phyloP scores from a whole-genome alignment of 805 yeast genomes.

The Saturnispora dispora region DNA sequence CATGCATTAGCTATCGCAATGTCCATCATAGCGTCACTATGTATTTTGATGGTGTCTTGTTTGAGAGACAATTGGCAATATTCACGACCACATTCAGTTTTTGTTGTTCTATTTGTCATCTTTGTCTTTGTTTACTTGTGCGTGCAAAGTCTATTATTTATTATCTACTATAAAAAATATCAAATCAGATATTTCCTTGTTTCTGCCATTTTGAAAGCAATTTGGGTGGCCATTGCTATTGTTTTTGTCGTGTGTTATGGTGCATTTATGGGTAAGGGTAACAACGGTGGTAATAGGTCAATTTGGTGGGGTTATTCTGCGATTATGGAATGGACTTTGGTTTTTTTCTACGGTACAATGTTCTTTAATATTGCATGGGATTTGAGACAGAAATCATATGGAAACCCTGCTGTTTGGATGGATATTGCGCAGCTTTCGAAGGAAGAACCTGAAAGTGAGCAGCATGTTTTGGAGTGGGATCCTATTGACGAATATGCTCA shows the following conservation, averaged over 20 bases:
- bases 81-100: conserved; percentile 49
- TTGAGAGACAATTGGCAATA: conserved; percentile 51
- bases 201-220: conserved; percentile 43
- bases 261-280: conserved; percentile 19
- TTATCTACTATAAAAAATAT: conserved; percentile 19
- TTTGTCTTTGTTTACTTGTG: conserved; percentile 47
- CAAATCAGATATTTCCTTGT: conserved; percentile 25
- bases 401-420: conserved; percentile 11
- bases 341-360: conserved; percentile 76
- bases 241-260: conserved; percentile 64
- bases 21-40: conserved; percentile 42
- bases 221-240: conserved; percentile 62
- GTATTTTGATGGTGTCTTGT: conserved; percentile 64
- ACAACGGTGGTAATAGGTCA: conserved; percentile 20
- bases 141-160: conserved; percentile 10
- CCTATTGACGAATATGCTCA: conserved; percentile 2
- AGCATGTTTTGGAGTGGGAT: conserved; percentile 6
- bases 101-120: conserved; percentile 67
- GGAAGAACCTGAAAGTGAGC: background rate
- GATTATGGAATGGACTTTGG: conserved; percentile 74
- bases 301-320: conserved; percentile 44
- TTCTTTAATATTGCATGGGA: conserved; percentile 60
- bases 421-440: conserved; percentile 1
- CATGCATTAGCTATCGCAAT: conserved; percentile 21
- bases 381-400: conserved; percentile 28